Evolutionary conservation across 1,284 basidiomycete genomes (phyloP), one percentile per base, ranked within the genome.

Genomic region (Ceratobasidium sp.): DNA sequence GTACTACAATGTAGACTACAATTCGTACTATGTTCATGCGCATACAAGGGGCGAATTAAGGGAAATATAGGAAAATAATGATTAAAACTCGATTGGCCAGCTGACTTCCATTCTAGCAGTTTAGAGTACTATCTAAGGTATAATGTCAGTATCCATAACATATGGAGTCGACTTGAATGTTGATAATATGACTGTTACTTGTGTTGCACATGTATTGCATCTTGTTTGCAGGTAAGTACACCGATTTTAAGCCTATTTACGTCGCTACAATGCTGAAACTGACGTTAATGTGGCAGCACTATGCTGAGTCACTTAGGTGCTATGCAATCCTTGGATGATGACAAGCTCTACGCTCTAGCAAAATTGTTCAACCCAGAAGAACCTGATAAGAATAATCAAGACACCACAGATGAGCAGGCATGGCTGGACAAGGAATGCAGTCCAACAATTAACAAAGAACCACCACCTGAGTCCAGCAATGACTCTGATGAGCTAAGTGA

Each of bases 201-300:
- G 68, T 23, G n/a, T 57, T 14, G 33, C 30, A 44, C 68, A 70
- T n/a, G 68, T 52, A 23, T 8, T 55, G n/a, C 68, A 70, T n/a
- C n/a, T 70, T 2, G 16, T 57, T 3, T 70, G 68, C 54, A 44
- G 68, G 68, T 70, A 35, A 54, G 27, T 35, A 30, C 27, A 30
- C 27, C 27, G 27, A 30, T 30, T 30, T 30, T 30, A 30, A 30
- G 27, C 27, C 27, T 30, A 30, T 30, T 30, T 30, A 30, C 27
- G 27, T 30, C 27, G 27, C 27, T 30, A 30, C 27, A 30, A 30
- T 30, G 27, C 27, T 30, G 27, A 30, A 30, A 30, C 27, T 30
- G 27, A 30, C 27, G 6, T 41, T 6, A 41, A 41, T 6, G 10
- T 46, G 10, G 4, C 23, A 54, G 52, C 20, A n/a, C 20, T 23